Evolutionary conservation across 2,329 filamentous ascomycete genomes (phyloP), one percentile per base, ranked within the genome.

Genomic region (Xylariaceae sp.): DNA sequence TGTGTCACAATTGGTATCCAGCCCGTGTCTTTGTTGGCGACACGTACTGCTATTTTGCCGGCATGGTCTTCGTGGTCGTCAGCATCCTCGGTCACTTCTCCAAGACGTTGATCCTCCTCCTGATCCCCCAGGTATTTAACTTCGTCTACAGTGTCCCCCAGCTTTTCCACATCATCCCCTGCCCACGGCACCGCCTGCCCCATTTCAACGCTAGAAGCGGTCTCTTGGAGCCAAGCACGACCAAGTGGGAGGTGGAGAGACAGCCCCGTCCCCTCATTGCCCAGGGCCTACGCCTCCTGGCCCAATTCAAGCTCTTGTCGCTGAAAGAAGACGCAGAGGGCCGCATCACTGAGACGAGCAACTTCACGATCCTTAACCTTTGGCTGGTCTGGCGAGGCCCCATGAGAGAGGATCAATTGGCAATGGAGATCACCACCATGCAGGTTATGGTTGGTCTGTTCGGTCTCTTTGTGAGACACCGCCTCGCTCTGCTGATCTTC

Each of bases 1-100:
- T 94, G 66, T 83, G 75, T 68, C 92, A 99, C 76, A 99, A 99
- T 72, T 95, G 91, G 89, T 99, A 91, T 68, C 94, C 94, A 0
- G 90, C 93, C 19, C 86, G 85, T 63, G 94, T 97, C 10, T 99
- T 99, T 66, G 93, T 97, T 10, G 94, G 94, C 50, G 94, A 99
- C 72, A 99, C 94, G 4, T 99, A 97, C 79, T 99, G 94, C 80
- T 99, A 99, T 75, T 97, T 99, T 71, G 94, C 94, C 1, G 94
- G 94, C 60, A 99, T 99, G 91, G 89, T 97, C 38, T 99, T 99
- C 69, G 94, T 93, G 48, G 92, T 97, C 42, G 94, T 97, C 59
- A 91, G 90, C 58, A 97, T 99, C 66, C 80, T 97, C 47, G 94
- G 94, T 19, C 94, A 99, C 75, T 99, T 99, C 75, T 95, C 89